Conservation (phyloP, 2,329 filamentous ascomycete species). For the Mycogone perniciosa region DNA sequence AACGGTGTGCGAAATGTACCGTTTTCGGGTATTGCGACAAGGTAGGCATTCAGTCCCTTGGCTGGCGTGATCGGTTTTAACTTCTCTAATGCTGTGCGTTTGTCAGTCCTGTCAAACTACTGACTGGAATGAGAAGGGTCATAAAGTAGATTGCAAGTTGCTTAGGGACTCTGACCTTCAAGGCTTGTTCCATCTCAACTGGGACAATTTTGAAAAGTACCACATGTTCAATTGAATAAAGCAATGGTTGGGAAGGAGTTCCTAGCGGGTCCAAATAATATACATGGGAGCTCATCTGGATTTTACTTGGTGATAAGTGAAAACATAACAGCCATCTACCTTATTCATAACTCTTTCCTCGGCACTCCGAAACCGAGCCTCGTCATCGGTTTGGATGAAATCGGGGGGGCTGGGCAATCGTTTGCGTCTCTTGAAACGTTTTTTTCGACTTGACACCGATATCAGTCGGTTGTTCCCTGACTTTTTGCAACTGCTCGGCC, state of each 20-base stretch:
- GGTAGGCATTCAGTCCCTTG: neutral
- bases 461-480: neutral
- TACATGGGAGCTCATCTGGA: no score
- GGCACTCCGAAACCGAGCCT: neutral
- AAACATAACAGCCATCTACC: no score
- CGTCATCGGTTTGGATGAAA: neutral
- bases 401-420: neutral
- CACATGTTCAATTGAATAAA: no score
- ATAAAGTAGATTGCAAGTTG: constrained; percentile 15
- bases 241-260: no score
- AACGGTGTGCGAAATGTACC: constrained; percentile 10
- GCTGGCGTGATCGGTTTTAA: no score
- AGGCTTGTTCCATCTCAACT: no score
- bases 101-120: constrained; percentile 9
- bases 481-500: neutral
- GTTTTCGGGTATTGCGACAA: constrained; percentile 17
- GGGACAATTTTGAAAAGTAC: no score
- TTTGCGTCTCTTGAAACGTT: neutral
- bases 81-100: neutral
- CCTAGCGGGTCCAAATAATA: no score
- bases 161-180: neutral
- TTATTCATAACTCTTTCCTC: no score
- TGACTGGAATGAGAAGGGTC: constrained; percentile 11
- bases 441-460: neutral
- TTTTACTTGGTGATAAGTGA: no score